These are phyloP conservation scores for Panicum miliaceum DNA, from an alignment of 176 grass and related monocot species.

Conservation along the genomic window DNA sequence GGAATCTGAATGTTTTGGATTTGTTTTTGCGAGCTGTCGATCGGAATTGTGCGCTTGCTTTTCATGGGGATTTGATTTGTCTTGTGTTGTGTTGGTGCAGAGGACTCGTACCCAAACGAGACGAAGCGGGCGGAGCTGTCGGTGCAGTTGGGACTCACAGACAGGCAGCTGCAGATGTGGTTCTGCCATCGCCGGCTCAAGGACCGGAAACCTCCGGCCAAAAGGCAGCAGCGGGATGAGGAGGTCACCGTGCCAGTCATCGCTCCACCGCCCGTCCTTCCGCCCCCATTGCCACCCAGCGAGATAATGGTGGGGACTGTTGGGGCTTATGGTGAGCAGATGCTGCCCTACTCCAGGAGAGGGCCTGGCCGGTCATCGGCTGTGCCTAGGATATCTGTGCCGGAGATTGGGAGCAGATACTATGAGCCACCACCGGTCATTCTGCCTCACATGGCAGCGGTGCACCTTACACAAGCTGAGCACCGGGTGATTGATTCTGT, in stretches of 20 bases:
- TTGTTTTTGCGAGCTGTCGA: neutral
- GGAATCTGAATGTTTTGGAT: neutral
- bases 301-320: conserved; percentile 39
- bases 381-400: conserved; percentile 71
- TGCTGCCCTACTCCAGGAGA: conserved; percentile 42
- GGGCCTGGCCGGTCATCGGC: conserved; percentile 52
- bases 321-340: conserved; percentile 25
- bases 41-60: conserved; percentile 2
- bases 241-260: conserved; percentile 47
- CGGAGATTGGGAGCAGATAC: conserved; percentile 54
- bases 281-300: conserved; percentile 43
- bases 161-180: conserved; percentile 99
- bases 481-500: conserved; percentile 55
- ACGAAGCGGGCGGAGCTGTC: conserved; percentile 65
- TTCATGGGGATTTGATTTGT: conserved; percentile 12
- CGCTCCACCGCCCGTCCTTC: conserved; percentile 42
- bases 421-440: conserved; percentile 62
- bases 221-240: conserved; percentile 57
- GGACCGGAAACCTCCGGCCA: conserved; percentile 65
- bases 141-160: conserved; percentile 63
- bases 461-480: conserved; percentile 52
- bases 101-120: conserved; percentile 73
- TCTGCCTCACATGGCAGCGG: conserved; percentile 36
- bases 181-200: conserved; percentile 94
- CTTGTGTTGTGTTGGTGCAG: conserved; percentile 52